Evolutionary conservation across 768 basidiomycete genomes (phyloP).

Genomic region (Boletus sp.): DNA sequence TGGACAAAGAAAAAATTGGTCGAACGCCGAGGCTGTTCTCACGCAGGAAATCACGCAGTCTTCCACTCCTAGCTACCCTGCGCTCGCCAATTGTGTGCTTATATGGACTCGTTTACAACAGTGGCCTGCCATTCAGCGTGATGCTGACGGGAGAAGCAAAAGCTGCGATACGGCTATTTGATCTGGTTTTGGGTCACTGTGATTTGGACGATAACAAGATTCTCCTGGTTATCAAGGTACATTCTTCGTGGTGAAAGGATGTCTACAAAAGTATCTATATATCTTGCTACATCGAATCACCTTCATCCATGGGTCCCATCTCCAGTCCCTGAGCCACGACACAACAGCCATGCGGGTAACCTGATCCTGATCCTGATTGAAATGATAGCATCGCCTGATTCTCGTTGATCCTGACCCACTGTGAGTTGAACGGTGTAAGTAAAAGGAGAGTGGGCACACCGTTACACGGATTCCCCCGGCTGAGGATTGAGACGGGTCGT

Average conservation of each 20-base stretch:
- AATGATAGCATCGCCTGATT: background rate
- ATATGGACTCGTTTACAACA: background rate
- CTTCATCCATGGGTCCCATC: background rate
- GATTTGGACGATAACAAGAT: background rate
- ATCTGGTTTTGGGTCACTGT: background rate
- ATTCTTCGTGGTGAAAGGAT: background rate
- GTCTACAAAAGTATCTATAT: background rate
- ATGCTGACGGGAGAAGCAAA: background rate
- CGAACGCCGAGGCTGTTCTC: background rate
- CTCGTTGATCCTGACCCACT: too few species aligned
- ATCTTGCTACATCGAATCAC: background rate
- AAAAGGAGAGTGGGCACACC: background rate
- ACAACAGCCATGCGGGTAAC: background rate
- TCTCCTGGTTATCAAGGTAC: background rate
- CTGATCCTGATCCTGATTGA: background rate
- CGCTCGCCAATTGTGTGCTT: background rate
- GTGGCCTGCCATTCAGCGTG: background rate
- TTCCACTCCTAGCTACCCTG: background rate
- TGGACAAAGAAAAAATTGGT: background rate
- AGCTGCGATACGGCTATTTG: background rate
- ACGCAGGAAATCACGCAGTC: background rate
- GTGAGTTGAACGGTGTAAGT: too few species aligned
- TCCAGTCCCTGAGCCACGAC: background rate
- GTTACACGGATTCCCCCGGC: background rate
- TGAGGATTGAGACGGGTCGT: background rate